phyloP scores from a whole-genome alignment of 202 grass and related monocot genomes.

The Setaria italica region DNA sequence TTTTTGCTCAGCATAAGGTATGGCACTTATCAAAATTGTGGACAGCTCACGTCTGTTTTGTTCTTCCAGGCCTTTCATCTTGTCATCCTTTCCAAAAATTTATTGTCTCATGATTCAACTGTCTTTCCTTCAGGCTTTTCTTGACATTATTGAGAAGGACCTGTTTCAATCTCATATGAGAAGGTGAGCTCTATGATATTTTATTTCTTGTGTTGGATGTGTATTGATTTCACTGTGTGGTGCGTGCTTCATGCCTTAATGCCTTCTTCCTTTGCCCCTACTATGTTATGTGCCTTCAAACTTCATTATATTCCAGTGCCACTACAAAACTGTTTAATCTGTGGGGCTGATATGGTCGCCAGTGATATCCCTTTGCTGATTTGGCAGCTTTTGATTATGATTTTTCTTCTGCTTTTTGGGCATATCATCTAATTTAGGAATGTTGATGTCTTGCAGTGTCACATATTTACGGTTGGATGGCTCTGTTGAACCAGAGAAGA shows the following conservation, averaged over 20 bases:
- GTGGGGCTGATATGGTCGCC: not conserved
- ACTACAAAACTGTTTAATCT: slow-evolving; percentile 17
- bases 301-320: slow-evolving; percentile 1
- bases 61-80: not conserved
- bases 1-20: slow-evolving; percentile 99
- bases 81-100: slow-evolving; percentile 1
- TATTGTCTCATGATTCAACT: slow-evolving; percentile 10
- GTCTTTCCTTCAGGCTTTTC: slow-evolving; percentile 71
- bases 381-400: slow-evolving; percentile 25
- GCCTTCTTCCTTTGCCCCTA: slow-evolving; percentile 8
- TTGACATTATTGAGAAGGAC: slow-evolving; percentile 97
- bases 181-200: slow-evolving; percentile 62
- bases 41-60: not conserved
- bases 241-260: not conserved
- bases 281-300: slow-evolving; percentile 13
- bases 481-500: slow-evolving; percentile 88
- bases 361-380: not conserved
- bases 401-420: not conserved
- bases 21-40: not conserved
- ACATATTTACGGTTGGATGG: slow-evolving; percentile 96
- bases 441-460: slow-evolving; percentile 57
- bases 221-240: slow-evolving; percentile 24
- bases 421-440: slow-evolving; percentile 26
- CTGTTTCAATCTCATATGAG: slow-evolving; percentile 92
- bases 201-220: slow-evolving; percentile 29